Percentiles rank a stretch among this genome's conserved stretches.
Conservation (phyloP, 1,139 yeast species). For the Eremothecium gossypii region DNA sequence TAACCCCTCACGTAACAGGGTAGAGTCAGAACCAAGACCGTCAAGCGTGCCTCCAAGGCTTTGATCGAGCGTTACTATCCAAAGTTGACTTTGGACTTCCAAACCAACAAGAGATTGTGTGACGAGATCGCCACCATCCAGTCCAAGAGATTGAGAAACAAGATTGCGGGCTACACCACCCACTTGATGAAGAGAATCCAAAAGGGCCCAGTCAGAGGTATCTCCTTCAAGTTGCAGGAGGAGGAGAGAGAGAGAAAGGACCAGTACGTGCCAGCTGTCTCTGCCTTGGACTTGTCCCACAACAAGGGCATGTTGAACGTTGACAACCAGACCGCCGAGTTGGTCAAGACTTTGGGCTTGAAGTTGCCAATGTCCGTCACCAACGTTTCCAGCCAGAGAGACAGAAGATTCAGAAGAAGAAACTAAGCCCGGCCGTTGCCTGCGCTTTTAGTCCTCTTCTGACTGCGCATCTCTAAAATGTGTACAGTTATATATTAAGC, state of each 20-base stretch:
- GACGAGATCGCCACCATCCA: conserved; percentile 98
- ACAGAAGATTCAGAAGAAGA: conserved; percentile 95
- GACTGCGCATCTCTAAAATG: conserved; percentile 9
- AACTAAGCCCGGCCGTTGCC: conserved; percentile 40
- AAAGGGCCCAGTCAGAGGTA: conserved; percentile 99
- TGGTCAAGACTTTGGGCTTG: conserved; percentile 94
- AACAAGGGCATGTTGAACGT: conserved; percentile 95
- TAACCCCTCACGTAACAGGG: conserved; percentile 42
- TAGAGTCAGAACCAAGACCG: conserved; percentile 99
- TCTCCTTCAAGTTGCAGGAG: conserved; percentile 99
- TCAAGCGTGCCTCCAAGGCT: conserved; percentile 99
- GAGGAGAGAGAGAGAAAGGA: conserved; percentile 99
- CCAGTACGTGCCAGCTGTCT: conserved; percentile 99
- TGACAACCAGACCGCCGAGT: conserved; percentile 95
- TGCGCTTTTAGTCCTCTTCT: conserved; percentile 19
- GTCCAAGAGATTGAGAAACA: conserved; percentile 99
- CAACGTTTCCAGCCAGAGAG: conserved; percentile 88
- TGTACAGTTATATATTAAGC: conserved; percentile 16
- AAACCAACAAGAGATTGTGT: conserved; percentile 99
- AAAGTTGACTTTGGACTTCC: conserved; percentile 98
- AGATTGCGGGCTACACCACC: conserved; percentile 99
- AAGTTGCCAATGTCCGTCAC: conserved; percentile 87
- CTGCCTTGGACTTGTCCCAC: conserved; percentile 98
- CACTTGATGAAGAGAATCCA: conserved; percentile 99
- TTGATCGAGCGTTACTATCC: conserved; percentile 99